phyloP scores from a whole-genome alignment of 352 stramenopile genomes.

The Phytophthora pinifolia region DNA sequence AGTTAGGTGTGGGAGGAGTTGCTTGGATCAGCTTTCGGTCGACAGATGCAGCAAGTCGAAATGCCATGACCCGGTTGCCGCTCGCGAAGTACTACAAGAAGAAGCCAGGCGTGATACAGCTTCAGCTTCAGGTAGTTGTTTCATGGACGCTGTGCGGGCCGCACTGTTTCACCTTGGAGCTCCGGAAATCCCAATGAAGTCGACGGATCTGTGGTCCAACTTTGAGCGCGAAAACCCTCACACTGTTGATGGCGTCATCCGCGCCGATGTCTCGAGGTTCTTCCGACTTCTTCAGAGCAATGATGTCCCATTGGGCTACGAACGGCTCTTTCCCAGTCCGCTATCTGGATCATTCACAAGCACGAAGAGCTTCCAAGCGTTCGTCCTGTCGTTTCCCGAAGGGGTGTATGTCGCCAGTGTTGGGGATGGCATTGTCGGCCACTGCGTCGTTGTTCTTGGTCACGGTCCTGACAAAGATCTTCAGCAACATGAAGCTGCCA shows the following conservation, averaged over 20 bases:
- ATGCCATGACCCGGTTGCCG: background rate
- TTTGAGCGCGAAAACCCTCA: constrained; percentile 5
- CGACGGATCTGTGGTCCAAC: background rate
- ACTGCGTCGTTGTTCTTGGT: constrained; percentile 1
- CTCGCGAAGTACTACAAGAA: constrained; percentile 4
- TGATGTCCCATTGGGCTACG: background rate
- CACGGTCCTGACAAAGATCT: background rate
- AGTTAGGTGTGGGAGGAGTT: background rate
- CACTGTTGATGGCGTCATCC: background rate
- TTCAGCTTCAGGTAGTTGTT: background rate
- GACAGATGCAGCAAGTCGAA: background rate
- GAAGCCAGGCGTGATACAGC: background rate
- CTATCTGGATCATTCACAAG: background rate
- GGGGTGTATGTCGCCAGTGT: background rate
- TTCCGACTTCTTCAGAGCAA: background rate
- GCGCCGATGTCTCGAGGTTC: background rate
- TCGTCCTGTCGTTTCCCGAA: background rate
- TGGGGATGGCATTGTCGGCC: background rate
- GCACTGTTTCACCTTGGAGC: background rate
- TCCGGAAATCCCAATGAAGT: background rate
- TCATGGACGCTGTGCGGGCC: background rate
- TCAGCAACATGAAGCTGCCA: too few species aligned
- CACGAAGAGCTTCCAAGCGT: background rate
- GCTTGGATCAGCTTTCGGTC: background rate
- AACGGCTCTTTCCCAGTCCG: background rate